Conservation (phyloP, 495 filamentous ascomycete species). For the Venustampulla echinocandica region DNA sequence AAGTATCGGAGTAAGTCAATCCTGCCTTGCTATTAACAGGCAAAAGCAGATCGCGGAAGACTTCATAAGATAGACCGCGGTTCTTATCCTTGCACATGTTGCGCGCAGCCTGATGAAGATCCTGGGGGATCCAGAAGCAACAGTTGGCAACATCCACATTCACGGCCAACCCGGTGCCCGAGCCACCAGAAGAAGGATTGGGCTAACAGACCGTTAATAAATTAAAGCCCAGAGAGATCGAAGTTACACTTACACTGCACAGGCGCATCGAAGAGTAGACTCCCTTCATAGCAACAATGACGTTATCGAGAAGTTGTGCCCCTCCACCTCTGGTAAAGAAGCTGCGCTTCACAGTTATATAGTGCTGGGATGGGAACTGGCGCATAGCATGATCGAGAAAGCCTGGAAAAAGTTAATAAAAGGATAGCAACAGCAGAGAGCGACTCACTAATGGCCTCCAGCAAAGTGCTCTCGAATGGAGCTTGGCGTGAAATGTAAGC, state of each 20-base stretch:
- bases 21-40: constrained; percentile 12
- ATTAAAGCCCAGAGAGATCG: neutral
- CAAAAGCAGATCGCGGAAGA: constrained; percentile 16
- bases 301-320: constrained; percentile 14
- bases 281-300: constrained; percentile 70
- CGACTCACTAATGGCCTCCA: constrained; percentile 67
- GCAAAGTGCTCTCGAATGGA: constrained; percentile 50
- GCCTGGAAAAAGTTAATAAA: constrained; percentile 28
- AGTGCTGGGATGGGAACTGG: constrained; percentile 55
- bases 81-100: constrained; percentile 17
- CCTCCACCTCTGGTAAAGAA: constrained; percentile 52
- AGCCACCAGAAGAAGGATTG: constrained; percentile 25
- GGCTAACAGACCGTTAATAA: constrained; percentile 6
- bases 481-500: constrained; percentile 53
- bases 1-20: constrained; percentile 29
- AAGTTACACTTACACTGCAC: constrained; percentile 40
- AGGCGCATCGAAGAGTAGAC: constrained; percentile 74
- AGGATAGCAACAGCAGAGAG: neutral
- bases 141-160: constrained; percentile 79
- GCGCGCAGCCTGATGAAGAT: constrained; percentile 23
- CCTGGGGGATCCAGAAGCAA: constrained; percentile 53
- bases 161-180: constrained; percentile 51
- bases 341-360: constrained; percentile 62
- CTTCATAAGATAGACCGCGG: constrained; percentile 3
- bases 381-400: constrained; percentile 87